Evolutionary conservation across 2,329 filamentous ascomycete species (phyloP), one percentile per base, ranked within the genome.

Genomic region (Drechslerella coelobrocha): DNA sequence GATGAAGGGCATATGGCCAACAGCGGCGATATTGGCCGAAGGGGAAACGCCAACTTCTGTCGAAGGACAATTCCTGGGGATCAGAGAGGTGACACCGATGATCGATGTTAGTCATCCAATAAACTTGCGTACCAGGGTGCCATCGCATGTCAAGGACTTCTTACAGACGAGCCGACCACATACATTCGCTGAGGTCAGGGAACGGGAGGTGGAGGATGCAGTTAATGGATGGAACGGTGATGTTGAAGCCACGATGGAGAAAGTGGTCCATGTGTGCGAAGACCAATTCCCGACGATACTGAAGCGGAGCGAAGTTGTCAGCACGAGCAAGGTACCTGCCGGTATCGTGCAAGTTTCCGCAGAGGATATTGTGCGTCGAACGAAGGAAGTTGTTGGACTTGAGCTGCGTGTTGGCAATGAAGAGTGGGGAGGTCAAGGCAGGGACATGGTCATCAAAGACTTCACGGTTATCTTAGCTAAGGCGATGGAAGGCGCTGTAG

Each of bases 261-360:
- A 97, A 82, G 84, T 87, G 0, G 80, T 97, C 0, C 96, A 91
- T 78, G 89, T 87, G 0, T 93, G 92, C 0, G 88, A 88, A 0
- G 92, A 97, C 75, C 80, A 88, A 0, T 97, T 97, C 80, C 94
- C 93, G 0, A 97, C 92, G 0, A 95, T 97, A 52, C 81, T 97
- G 24, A 86, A 91, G 29, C 86, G 92, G 61, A 96, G 91, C 75
- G 92, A 97, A 79, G 89, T 97, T 69, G 80, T 95, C 12, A 82
- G 85, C 5, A 83, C 85, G 0, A 84, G 88, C 17, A 87, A 88
- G 52, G 78, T 91, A 17, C 83, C 83, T 9, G 82, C 97, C 24
- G 85, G 84, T 29, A 87, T 92, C 5, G 82, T 94, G 66, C 89
- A 97, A 79, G 92, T 91, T n/a, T 93, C 89, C 0, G 83, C 97